A percentile compares a stretch with the other conserved stretches of the same genome.
Evolutionary conservation across 192 early-diverging fungal genomes (phyloP).

Genomic region (Entomortierella beljakovae): DNA sequence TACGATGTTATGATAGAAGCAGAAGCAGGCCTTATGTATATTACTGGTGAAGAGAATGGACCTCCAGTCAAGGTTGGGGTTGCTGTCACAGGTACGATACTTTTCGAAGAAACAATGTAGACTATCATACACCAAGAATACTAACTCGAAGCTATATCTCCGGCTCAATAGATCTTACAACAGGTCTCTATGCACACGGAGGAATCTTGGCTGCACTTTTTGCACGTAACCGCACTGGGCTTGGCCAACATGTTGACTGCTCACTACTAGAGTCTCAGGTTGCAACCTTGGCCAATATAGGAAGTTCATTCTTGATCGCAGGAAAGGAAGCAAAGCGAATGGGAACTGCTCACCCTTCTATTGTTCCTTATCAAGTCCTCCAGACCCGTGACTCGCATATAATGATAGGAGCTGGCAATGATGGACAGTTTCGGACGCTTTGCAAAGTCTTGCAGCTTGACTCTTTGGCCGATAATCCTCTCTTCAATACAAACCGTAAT

Average conservation of each 20-base stretch:
- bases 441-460: slow-evolving; percentile 63
- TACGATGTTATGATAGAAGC: slow-evolving; percentile 93
- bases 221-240: slow-evolving; percentile 68
- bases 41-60: slow-evolving; percentile 89
- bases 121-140: too few relatives aligned
- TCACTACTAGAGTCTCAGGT: slow-evolving; percentile 90
- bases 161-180: slow-evolving; percentile 70
- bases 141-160: too few relatives aligned
- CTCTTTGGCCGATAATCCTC: slow-evolving; percentile 57
- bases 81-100: slow-evolving; percentile 87
- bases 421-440: slow-evolving; percentile 82
- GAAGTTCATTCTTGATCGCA: slow-evolving; percentile 85
- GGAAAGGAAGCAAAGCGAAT: slow-evolving; percentile 83
- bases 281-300: slow-evolving; percentile 91
- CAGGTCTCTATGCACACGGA: slow-evolving; percentile 85
- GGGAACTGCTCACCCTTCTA: slow-evolving; percentile 91
- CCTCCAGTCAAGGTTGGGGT: slow-evolving; percentile 95
- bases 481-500: slow-evolving; percentile 75
- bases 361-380: slow-evolving; percentile 94
- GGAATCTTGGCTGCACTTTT: slow-evolving; percentile 91
- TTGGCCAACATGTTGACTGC: slow-evolving; percentile 90
- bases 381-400: slow-evolving; percentile 81
- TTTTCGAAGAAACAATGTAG: too few relatives aligned
- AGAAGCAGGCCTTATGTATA: slow-evolving; percentile 96
- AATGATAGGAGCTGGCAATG: slow-evolving; percentile 93